phyloP scores from a whole-genome alignment of 1,284 basidiomycete species.

The Austropuccinia psidii region DNA sequence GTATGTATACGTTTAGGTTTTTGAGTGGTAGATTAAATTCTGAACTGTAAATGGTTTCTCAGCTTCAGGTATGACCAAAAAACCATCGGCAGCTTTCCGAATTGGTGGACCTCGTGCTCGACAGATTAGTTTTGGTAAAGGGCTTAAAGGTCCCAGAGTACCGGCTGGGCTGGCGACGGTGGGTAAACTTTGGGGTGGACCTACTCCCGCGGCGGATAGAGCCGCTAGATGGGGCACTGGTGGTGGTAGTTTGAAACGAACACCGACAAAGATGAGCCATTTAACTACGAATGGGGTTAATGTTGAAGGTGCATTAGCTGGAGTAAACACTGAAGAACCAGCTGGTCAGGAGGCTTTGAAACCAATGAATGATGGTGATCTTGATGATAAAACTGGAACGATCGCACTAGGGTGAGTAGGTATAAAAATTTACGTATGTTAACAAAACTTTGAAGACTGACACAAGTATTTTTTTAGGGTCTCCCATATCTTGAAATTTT shows the following conservation, averaged over 20 bases:
- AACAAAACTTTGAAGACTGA: not conserved
- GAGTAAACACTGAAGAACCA: conserved; percentile 20
- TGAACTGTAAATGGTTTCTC: not conserved
- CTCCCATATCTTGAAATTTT: conserved; percentile 35
- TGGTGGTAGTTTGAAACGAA: conserved; percentile 17
- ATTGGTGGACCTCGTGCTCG: conserved; percentile 26
- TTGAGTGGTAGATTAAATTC: not conserved
- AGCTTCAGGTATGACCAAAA: conserved; percentile 31
- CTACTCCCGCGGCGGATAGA: conserved; percentile 30
- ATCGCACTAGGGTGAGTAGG: conserved; percentile 31
- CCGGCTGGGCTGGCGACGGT: conserved; percentile 17
- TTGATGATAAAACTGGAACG: conserved; percentile 32
- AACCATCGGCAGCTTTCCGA: conserved; percentile 19
- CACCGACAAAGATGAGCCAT: not conserved
- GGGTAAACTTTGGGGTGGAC: conserved; percentile 35
- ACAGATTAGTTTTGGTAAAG: conserved; percentile 29
- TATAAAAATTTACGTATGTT: not conserved
- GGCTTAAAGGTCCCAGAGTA: conserved; percentile 25
- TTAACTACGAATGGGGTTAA: not conserved
- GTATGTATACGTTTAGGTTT: not conserved
- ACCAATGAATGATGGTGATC: not conserved
- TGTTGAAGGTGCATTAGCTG: conserved; percentile 30
- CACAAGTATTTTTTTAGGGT: conserved; percentile 5
- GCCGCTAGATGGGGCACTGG: conserved; percentile 23
- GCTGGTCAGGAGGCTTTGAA: conserved; percentile 26